Evolutionary conservation across 2,329 filamentous ascomycete genomes (phyloP).

Genomic region (Diaporthe sp.): DNA sequence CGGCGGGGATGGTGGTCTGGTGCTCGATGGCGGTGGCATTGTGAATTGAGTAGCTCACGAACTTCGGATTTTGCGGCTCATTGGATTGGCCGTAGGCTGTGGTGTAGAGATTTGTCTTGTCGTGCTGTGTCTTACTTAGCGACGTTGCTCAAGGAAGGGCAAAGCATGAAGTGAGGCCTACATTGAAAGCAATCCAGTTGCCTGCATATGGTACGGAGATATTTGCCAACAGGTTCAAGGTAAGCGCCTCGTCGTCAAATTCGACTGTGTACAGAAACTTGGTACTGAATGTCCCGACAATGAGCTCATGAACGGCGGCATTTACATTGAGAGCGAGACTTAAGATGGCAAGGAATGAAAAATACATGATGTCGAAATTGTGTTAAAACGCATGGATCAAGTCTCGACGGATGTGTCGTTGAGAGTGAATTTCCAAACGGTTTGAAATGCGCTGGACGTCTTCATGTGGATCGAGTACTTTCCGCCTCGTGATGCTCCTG

Average conservation of each 20-base stretch:
- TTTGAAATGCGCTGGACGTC: neutral
- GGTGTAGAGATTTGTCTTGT: constrained; percentile 24
- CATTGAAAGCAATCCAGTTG: constrained; percentile 24
- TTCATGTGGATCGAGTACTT: neutral
- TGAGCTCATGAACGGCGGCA: constrained; percentile 45
- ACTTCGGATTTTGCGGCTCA: neutral
- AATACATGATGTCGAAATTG: neutral
- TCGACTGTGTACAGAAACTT: constrained; percentile 48
- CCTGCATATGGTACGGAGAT: constrained; percentile 39
- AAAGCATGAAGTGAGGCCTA: neutral
- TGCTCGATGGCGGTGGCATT: constrained; percentile 1
- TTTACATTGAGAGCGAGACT: neutral
- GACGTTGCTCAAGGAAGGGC: neutral
- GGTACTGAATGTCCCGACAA: constrained; percentile 50
- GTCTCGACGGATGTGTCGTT: neutral
- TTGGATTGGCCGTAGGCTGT: constrained; percentile 12
- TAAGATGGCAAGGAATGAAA: neutral
- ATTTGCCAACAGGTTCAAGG: constrained; percentile 44
- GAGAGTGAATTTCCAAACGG: neutral
- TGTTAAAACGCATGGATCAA: neutral
- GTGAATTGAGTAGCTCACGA: constrained; percentile 7
- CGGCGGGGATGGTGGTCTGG: neutral
- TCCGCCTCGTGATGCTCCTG: neutral
- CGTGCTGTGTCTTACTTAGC: constrained; percentile 10
- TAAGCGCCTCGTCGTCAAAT: constrained; percentile 48